Evolutionary conservation across 352 stramenopile species (phyloP).

Genomic region (Globisporangium uncinulatum): DNA sequence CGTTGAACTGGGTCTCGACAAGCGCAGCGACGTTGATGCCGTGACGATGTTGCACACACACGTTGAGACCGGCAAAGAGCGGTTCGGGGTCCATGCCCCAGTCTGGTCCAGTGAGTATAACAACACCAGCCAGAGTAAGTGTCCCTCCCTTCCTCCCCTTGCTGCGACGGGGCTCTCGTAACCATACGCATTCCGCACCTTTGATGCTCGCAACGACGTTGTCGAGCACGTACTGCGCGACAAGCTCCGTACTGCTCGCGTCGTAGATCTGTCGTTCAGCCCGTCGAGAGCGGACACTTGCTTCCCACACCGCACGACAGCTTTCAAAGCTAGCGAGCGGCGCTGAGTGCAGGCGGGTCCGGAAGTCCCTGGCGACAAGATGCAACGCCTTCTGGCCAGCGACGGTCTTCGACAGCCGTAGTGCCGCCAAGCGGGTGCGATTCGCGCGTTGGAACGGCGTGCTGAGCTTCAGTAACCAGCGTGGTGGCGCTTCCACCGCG

Average conservation of each 20-base stretch:
- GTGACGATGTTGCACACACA: slow-evolving; percentile 45
- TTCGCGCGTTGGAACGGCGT: slow-evolving; percentile 49
- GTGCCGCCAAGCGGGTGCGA: slow-evolving; percentile 30
- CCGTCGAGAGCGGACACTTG: slow-evolving; percentile 20
- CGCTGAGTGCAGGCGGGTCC: slow-evolving; percentile 16
- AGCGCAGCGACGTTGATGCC: slow-evolving; percentile 31
- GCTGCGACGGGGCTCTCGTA: neutral
- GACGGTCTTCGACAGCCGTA: slow-evolving; percentile 29
- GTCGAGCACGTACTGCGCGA: slow-evolving; percentile 48
- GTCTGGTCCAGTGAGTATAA: slow-evolving; percentile 20
- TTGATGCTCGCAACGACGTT: slow-evolving; percentile 54
- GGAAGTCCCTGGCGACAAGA: slow-evolving; percentile 46
- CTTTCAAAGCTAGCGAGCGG: slow-evolving; percentile 38
- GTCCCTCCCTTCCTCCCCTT: neutral
- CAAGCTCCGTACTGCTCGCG: slow-evolving; percentile 28
- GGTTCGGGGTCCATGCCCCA: slow-evolving; percentile 60
- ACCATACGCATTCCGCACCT: slow-evolving; percentile 15
- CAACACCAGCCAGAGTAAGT: neutral
- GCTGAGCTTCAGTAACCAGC: slow-evolving; percentile 61
- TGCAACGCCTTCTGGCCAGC: slow-evolving; percentile 35
- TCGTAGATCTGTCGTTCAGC: slow-evolving; percentile 19
- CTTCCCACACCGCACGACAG: slow-evolving; percentile 46
- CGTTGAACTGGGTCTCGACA: slow-evolving; percentile 48
- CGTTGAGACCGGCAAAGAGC: slow-evolving; percentile 62
- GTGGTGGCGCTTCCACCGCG: slow-evolving; percentile 22